phyloP scores from a whole-genome alignment of 2,329 filamentous ascomycete genomes.

The Monosporascus sp. region DNA sequence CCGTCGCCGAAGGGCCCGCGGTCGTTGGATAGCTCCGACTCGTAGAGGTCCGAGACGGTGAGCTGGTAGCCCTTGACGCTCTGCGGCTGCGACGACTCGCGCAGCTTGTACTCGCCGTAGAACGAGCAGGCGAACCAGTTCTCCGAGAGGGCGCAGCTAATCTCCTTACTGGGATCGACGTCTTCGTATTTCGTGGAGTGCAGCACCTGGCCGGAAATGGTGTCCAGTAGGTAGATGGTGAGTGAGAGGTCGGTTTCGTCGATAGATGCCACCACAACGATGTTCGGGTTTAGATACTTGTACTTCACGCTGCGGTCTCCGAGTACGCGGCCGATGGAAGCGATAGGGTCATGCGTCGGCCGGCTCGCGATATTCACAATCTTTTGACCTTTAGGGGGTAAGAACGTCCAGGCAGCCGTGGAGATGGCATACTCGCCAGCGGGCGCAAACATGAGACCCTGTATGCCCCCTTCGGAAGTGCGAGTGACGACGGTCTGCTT shows the following conservation, averaged over 20 bases:
- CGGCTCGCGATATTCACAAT: conserved; percentile 64
- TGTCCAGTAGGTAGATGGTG: conserved; percentile 76
- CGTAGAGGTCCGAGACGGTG: conserved; percentile 82
- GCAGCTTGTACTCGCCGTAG: conserved; percentile 54
- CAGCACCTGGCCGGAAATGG: conserved; percentile 76
- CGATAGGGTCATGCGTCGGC: conserved; percentile 76
- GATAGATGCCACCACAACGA: conserved; percentile 67
- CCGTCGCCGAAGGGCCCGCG: conserved; percentile 67
- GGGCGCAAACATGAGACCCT: conserved; percentile 47
- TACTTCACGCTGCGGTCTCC: conserved; percentile 91
- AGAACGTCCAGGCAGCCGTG: conserved; percentile 66
- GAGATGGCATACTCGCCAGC: conserved; percentile 36
- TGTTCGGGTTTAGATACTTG: conserved; percentile 92
- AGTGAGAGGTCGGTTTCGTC: conserved; percentile 54
- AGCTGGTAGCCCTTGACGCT: conserved; percentile 79
- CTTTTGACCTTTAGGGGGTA: conserved; percentile 58
- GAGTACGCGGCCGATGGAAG: conserved; percentile 90
- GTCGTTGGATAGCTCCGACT: conserved; percentile 77
- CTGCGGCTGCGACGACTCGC: conserved; percentile 44
- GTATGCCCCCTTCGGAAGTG: conserved; percentile 42
- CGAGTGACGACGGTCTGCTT: conserved; percentile 51
- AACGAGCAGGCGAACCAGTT: conserved; percentile 94
- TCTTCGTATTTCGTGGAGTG: conserved; percentile 64
- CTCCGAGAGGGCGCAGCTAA: conserved; percentile 77
- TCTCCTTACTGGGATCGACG: conserved; percentile 67